Percentiles rank a stretch among this genome's conserved stretches.
These are phyloP conservation scores for Ascochyta fabae DNA, from an alignment of 2,329 filamentous ascomycete species.

Conservation along the genomic window DNA sequence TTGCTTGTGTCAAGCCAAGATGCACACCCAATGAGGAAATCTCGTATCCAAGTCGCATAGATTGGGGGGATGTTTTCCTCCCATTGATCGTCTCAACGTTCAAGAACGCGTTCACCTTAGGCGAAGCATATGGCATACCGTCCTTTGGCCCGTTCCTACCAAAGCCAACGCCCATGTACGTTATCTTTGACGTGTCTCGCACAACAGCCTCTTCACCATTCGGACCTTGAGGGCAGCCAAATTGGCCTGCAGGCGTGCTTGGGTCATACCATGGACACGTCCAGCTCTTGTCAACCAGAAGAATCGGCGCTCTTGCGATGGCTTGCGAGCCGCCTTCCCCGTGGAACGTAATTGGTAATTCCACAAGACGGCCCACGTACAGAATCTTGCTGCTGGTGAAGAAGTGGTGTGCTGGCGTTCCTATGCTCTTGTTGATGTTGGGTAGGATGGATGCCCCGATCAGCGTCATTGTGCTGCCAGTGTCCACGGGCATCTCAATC, in stretches of 20 bases:
- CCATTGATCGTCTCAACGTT: slow-evolving; percentile 42
- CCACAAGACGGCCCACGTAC: slow-evolving; percentile 42
- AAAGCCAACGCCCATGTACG: slow-evolving; percentile 48
- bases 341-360: slow-evolving; percentile 37
- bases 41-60: slow-evolving; percentile 36
- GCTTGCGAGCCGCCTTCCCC: slow-evolving; percentile 30
- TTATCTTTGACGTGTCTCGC: slow-evolving; percentile 39
- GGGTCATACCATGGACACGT: slow-evolving; percentile 45
- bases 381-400: slow-evolving; percentile 45
- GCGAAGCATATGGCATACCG: slow-evolving; percentile 38
- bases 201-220: slow-evolving; percentile 31
- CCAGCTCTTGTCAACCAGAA: slow-evolving; percentile 45
- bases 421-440: slow-evolving; percentile 28
- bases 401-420: slow-evolving; percentile 41
- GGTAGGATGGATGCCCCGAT: slow-evolving; percentile 44
- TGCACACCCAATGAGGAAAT: slow-evolving; percentile 40
- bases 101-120: slow-evolving; percentile 44
- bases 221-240: slow-evolving; percentile 40
- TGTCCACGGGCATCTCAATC: slow-evolving; percentile 45
- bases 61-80: slow-evolving; percentile 4
- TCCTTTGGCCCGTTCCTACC: slow-evolving; percentile 39
- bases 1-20: slow-evolving; percentile 37
- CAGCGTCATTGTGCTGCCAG: slow-evolving; percentile 44
- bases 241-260: slow-evolving; percentile 26
- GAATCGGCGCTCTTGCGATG: slow-evolving; percentile 34